A percentile compares a stretch with the other conserved stretches of the same genome.
Evolutionary conservation across 2,329 filamentous ascomycete genomes (phyloP).

Genomic region (Penicillium sp.): DNA sequence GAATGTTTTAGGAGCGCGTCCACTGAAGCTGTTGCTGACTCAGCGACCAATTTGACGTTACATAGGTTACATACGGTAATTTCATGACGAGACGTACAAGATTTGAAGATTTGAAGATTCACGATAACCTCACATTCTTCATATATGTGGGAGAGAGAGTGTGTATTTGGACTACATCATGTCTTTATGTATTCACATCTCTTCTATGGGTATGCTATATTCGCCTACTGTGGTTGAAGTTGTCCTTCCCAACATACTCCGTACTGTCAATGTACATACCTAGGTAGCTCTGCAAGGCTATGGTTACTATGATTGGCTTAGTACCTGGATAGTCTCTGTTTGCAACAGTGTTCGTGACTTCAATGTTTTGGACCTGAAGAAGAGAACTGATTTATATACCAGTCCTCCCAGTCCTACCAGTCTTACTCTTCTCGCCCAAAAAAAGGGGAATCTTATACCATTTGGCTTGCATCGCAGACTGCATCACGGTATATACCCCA

Average conservation of each 20-base stretch:
- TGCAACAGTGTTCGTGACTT: background rate
- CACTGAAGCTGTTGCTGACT: slow-evolving; percentile 14
- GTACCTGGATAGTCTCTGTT: background rate
- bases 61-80: slow-evolving; percentile 13
- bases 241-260: background rate
- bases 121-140: background rate
- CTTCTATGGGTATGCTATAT: background rate
- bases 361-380: background rate
- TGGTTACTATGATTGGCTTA: background rate
- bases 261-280: background rate
- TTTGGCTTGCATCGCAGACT: background rate
- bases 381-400: background rate
- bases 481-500: slow-evolving; percentile 4
- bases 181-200: background rate
- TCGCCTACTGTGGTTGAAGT: background rate
- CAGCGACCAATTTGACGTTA: slow-evolving; percentile 11
- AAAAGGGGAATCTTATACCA: background rate
- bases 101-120: too few species aligned
- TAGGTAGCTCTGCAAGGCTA: background rate
- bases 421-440: background rate
- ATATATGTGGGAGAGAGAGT: too few species aligned
- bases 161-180: background rate
- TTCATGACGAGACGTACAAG: background rate
- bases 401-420: background rate
- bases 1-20: slow-evolving; percentile 17